Base-by-base conservation (phyloP, 1,284 basidiomycete species). In the Chondrostereum purpureum region DNA sequence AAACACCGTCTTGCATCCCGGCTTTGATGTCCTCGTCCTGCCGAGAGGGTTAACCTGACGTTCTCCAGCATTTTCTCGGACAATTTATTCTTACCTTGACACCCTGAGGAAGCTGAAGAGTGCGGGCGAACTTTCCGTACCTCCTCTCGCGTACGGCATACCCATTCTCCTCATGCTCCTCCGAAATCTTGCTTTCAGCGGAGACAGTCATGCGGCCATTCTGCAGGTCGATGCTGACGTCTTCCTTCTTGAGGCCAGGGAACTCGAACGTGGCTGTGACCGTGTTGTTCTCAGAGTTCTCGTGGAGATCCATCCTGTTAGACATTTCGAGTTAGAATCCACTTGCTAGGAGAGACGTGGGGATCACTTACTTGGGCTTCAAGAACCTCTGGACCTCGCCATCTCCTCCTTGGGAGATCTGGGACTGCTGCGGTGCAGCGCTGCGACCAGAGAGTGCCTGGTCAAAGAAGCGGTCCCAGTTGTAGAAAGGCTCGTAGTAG, bases 1-100 rank as follows among this genome's bases (percentile, higher is more conserved):
- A 46, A n/a, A 58, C 49, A 0, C 57, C 58, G 38, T 54, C 35
- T 8, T 58, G 55, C 53, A 59, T 53, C 13, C 20, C n/a, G 1
- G 58, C 58, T 19, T 53, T 56, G 18, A 59, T 59, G 23, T 59
- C 53, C 20, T 56, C 50, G 17, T 57, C 57, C 57, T 60, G 38
- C 27, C 36, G 17, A 27, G 6, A 14, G n/a, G 14, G 17, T 44
- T 24, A 45, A 27, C 19, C n/a, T n/a, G n/a, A n/a, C 40, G 4
- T 10, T 17, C 5, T 20, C 1, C 16, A 4, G n/a, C 16, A 8
- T 31, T 31, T 33, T 11, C 11, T 23, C 5, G 14, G 31, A 10
- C 14, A 44, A 13, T 8, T 11, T 18, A 4, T 16, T 27, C 50
- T 48, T 47, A 48, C 52, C 48, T 55, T 55, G 4, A 53, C 46